phyloP scores from a whole-genome alignment of 805 yeast genomes.

The Yarrowia alimentaria region DNA sequence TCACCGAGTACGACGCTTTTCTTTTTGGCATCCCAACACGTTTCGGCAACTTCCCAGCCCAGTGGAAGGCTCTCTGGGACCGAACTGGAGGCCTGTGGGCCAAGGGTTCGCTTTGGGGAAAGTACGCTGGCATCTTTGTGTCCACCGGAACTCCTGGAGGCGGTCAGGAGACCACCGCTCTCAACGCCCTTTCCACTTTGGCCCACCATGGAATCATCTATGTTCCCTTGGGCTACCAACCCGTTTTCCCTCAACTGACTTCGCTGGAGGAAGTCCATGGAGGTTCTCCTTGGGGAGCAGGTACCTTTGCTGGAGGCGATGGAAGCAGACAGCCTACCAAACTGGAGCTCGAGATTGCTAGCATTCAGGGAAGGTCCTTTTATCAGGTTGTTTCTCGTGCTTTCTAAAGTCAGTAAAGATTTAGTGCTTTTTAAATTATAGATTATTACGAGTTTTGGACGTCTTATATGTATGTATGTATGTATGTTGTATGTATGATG shows the following conservation, averaged over 20 bases:
- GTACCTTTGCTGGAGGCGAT: constrained; percentile 69
- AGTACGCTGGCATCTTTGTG: constrained; percentile 69
- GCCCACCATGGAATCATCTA: constrained; percentile 75
- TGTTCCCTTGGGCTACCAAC: constrained; percentile 73
- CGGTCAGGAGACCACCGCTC: constrained; percentile 71
- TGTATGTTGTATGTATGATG: no score
- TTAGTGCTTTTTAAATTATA: no score
- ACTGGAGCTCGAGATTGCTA: constrained; percentile 63
- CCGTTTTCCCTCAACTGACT: constrained; percentile 54
- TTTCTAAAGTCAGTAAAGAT: no score
- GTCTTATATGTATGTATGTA: no score
- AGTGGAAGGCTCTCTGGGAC: constrained; percentile 74
- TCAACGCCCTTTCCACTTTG: constrained; percentile 55
- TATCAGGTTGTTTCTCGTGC: constrained; percentile 44
- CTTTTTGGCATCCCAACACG: constrained; percentile 79
- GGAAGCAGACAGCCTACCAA: constrained; percentile 68
- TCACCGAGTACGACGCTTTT: constrained; percentile 66
- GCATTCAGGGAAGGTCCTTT: constrained; percentile 66
- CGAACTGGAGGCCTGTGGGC: constrained; percentile 77
- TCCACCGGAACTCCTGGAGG: constrained; percentile 74
- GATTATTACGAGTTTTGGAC: no score
- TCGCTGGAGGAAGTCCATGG: constrained; percentile 70
- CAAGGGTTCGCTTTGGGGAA: constrained; percentile 63
- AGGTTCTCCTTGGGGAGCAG: constrained; percentile 86
- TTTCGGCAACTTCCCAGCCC: constrained; percentile 72